Evolutionary conservation across 2,329 filamentous ascomycete genomes (phyloP), one percentile per base, ranked within the genome.

Genomic region (Didymella pinodella): DNA sequence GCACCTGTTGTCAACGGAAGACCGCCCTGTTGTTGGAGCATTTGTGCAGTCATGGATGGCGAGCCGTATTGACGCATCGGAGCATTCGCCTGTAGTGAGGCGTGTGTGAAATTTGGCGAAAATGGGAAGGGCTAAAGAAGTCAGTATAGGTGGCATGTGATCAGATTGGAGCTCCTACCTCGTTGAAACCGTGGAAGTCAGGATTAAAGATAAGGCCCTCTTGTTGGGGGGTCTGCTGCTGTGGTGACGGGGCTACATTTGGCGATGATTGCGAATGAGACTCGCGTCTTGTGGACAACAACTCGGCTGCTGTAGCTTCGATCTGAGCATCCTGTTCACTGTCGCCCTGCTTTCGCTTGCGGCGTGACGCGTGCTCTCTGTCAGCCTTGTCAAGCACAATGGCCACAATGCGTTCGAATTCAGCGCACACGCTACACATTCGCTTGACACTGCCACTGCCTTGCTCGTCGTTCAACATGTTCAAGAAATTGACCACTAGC

Each of bases 401-500:
- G 72, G 90, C 92, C 34, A 93, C 93, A 64, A 99, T 97, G 58
- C 95, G 88, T 76, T 97, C 93, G 68, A 99, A 99, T 72, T 99
- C 95, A n/a, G 91, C 87, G 76, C 94, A 98, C 1, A 98, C 90
- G 25, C 89, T 90, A 18, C 97, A 85, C 92, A 98, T 98, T 48
- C 95, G 90, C 74, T 92, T 92, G 5, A 98, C 92, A 69, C 92
- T 93, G 41, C 93, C 91, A 57, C 93, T 95, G 57, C 93, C 91
- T 64, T 93, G 91, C 69, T 98, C 94, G 34, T 90, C 86, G n/a
- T 91, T 91, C 12, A 99, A 84, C 78, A 92, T 93, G 3, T 91
- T 92, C 32, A 99, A 80, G 77, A 98, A 99, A 43, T 88, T 93
- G 54, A 98, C 93, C 0, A 99, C 95, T 7, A 94, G 84, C 66